These are phyloP conservation scores for Talaromyces sp. DNA, from an alignment of 2,329 filamentous ascomycete species.

Conservation along the genomic window DNA sequence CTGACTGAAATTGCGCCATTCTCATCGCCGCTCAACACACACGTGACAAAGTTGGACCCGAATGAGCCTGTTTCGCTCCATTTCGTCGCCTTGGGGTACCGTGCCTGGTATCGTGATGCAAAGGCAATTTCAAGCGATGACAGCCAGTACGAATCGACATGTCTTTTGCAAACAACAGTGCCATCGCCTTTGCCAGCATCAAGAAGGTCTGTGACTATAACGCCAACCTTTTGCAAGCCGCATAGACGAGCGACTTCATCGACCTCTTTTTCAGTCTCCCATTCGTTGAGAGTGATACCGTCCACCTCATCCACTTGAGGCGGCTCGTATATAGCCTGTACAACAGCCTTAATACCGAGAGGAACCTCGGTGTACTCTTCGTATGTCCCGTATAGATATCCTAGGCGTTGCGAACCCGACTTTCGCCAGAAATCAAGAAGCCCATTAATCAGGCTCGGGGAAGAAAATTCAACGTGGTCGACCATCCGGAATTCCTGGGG, in stretches of 20 bases:
- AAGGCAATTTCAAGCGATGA: slow-evolving; percentile 90
- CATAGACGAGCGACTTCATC: slow-evolving; percentile 76
- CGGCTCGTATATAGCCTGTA: slow-evolving; percentile 95
- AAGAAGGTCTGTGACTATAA: slow-evolving; percentile 90
- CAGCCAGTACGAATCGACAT: slow-evolving; percentile 90
- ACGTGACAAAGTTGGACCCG: slow-evolving; percentile 95
- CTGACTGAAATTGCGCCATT: slow-evolving; percentile 82
- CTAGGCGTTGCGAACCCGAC: slow-evolving; percentile 76
- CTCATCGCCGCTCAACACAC: slow-evolving; percentile 89
- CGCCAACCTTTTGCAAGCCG: slow-evolving; percentile 80
- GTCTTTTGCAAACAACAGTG: slow-evolving; percentile 86
- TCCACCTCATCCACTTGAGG: slow-evolving; percentile 86
- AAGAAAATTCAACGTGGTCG: slow-evolving; percentile 94
- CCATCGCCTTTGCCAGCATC: slow-evolving; percentile 78
- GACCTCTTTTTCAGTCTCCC: slow-evolving; percentile 77
- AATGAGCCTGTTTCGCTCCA: slow-evolving; percentile 95
- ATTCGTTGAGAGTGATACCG: slow-evolving; percentile 76
- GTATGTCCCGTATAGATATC: slow-evolving; percentile 87
- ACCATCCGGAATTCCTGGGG: slow-evolving; percentile 94
- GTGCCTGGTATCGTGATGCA: slow-evolving; percentile 78
- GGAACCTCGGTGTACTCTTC: slow-evolving; percentile 89
- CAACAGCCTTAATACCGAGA: slow-evolving; percentile 87
- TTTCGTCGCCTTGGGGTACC: slow-evolving; percentile 83
- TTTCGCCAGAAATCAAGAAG: slow-evolving; percentile 89
- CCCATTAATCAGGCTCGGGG: slow-evolving; percentile 76